A percentile compares a stretch with the other conserved stretches of the same genome.
Evolutionary conservation across 2,329 filamentous ascomycete genomes (phyloP).

Genomic region (Ascochyta koolunga): DNA sequence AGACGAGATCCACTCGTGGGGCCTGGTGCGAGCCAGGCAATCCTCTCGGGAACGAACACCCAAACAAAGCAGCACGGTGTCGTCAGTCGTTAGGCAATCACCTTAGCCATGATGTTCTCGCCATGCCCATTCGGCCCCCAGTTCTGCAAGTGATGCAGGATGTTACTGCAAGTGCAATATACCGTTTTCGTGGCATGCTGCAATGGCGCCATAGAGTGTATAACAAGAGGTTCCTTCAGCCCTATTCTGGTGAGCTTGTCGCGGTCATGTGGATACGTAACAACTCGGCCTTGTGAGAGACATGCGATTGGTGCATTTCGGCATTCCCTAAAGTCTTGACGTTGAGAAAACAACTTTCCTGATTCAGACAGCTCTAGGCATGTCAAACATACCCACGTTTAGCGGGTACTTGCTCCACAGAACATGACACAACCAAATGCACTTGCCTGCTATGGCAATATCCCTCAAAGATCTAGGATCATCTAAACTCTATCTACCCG

Average conservation of each 20-base stretch:
- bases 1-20: slow-evolving; percentile 6
- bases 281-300: slow-evolving; percentile 18
- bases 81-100: slow-evolving; percentile 30
- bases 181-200: slow-evolving; percentile 22
- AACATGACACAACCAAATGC: slow-evolving; percentile 19
- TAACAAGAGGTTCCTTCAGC: slow-evolving; percentile 9
- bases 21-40: slow-evolving; percentile 9
- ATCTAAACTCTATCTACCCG: slow-evolving; percentile 40
- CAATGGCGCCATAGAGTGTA: slow-evolving; percentile 24
- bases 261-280: slow-evolving; percentile 25
- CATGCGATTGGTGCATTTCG: slow-evolving; percentile 25
- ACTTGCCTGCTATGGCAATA: slow-evolving; percentile 22
- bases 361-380: slow-evolving; percentile 35
- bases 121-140: slow-evolving; percentile 1
- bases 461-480: slow-evolving; percentile 27
- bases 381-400: slow-evolving; percentile 5
- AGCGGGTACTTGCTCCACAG: slow-evolving; percentile 17
- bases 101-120: slow-evolving; percentile 17
- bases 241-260: slow-evolving; percentile 17
- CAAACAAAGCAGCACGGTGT: slow-evolving; percentile 11
- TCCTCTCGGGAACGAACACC: slow-evolving; percentile 6
- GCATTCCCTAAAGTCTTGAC: slow-evolving; percentile 29
- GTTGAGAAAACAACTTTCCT: slow-evolving; percentile 29
- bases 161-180: slow-evolving; percentile 24
- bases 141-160: slow-evolving; percentile 20